phyloP scores from a whole-genome alignment of 192 early-diverging fungal genomes.

The Neocallimastix lanati region DNA sequence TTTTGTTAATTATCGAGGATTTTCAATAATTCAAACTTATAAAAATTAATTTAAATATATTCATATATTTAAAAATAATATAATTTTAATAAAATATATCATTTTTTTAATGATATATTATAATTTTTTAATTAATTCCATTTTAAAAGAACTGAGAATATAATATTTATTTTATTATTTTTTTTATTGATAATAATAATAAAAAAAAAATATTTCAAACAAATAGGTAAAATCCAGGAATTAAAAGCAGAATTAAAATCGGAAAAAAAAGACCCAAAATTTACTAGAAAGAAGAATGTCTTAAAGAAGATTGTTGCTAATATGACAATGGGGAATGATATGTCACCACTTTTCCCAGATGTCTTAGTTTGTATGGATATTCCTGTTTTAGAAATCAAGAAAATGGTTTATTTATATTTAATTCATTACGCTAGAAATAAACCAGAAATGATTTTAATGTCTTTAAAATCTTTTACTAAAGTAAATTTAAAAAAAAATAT shows the following conservation, averaged over 20 bases:
- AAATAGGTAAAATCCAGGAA: slow-evolving; percentile 80
- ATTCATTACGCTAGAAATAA: slow-evolving; percentile 89
- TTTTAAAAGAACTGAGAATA: too few species aligned
- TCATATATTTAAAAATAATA: too few species aligned
- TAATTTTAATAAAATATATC: too few species aligned
- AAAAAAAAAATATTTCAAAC: too few species aligned
- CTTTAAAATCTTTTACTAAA: slow-evolving; percentile 72
- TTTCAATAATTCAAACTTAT: too few species aligned
- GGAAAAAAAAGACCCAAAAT: slow-evolving; percentile 64
- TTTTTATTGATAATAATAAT: too few species aligned
- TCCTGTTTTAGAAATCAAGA: slow-evolving; percentile 20
- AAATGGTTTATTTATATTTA: slow-evolving; percentile 82
- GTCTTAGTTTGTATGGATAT: slow-evolving; percentile 77
- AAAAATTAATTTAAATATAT: too few species aligned
- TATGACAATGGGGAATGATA: slow-evolving; percentile 99
- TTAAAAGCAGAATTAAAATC: slow-evolving; percentile 68
- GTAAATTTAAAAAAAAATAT: too few species aligned
- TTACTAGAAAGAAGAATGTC: slow-evolving; percentile 63
- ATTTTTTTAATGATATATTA: too few species aligned
- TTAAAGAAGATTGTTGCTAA: slow-evolving; percentile 95
- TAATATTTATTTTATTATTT: too few species aligned
- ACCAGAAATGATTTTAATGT: slow-evolving; percentile 82
- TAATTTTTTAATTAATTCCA: too few species aligned
- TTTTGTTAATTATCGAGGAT: too few species aligned
- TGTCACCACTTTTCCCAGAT: slow-evolving; percentile 82